Base-by-base conservation (phyloP, 2,329 filamentous ascomycete genomes). In the Pseudogymnoascus sp. region DNA sequence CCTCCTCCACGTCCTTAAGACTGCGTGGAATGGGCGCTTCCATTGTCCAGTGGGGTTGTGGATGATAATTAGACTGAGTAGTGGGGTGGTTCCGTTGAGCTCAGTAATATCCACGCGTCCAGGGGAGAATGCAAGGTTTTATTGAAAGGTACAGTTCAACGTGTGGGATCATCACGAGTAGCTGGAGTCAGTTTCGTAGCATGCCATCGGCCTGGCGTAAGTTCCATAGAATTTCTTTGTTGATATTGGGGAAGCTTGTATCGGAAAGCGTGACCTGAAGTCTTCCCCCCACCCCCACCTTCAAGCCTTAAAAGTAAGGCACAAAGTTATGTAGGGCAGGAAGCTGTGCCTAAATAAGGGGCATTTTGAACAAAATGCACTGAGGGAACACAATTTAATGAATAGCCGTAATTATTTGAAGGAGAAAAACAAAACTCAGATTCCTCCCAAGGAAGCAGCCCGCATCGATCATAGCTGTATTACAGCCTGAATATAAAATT, bases 181-280 rank as follows among this genome's bases (percentile, higher is more conserved):
- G 48, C 48, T 55, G 48, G 29, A 55, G 48, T 33, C 13, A 15
- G 29, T 55, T 55, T 33, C 29, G 35, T 55, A 55, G 15, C 29
- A 35, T 55, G 48, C 48, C 29, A 21, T 21, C 31, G 48, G 29
- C 27, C 48, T 35, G 48, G n/a, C 31, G 29, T 21, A 55, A 55
- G 48, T 55, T 55, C 33, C 21, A 27, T 55, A 35, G 29, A 55
- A 35, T 55, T 55, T 55, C 48, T 55, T 55, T 55, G 48, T 55
- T 55, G n/a, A 55, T 55, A 55, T 21, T 55, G 48, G 48, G 48
- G 48, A 35, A 55, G 48, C 48, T 55, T 55, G 29, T 12, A 15
- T 33, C 9, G 29, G 48, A 33, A 55, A 55, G 48, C 48, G 29
- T 33, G 48, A 55, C 48, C 29, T 21, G 21, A 21, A 21, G 21